Percentiles rank a stretch among this genome's conserved stretches.
Evolutionary conservation across 2,329 filamentous ascomycete genomes (phyloP).

Genomic region (Diaporthe humulicola): DNA sequence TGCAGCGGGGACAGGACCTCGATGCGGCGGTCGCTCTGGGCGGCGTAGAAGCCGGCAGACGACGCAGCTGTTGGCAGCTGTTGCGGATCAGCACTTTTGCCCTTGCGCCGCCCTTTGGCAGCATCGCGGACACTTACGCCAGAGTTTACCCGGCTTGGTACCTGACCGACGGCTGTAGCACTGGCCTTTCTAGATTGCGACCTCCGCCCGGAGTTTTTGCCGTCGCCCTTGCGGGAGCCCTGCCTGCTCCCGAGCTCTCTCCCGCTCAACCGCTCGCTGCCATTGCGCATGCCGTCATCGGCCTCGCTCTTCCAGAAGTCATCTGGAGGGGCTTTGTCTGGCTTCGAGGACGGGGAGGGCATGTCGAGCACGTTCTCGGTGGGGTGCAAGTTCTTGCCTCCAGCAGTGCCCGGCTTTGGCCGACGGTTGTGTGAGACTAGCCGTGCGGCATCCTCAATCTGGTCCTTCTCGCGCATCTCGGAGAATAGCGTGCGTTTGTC

Average conservation of each 20-base stretch:
- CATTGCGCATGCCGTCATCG: constrained; percentile 67
- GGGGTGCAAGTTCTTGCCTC: constrained; percentile 91
- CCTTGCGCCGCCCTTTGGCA: constrained; percentile 46
- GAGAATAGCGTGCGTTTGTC: constrained; percentile 94
- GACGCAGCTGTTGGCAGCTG: constrained; percentile 50
- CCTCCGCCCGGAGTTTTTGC: constrained; percentile 62
- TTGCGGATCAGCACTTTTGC: constrained; percentile 52
- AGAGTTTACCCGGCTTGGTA: constrained; percentile 63
- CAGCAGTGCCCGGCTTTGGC: constrained; percentile 76
- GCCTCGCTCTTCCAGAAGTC: constrained; percentile 83
- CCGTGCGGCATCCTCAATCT: constrained; percentile 89
- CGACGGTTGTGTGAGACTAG: constrained; percentile 89
- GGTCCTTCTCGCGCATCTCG: constrained; percentile 90
- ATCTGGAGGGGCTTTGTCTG: constrained; percentile 49
- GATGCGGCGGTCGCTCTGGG: constrained; percentile 68
- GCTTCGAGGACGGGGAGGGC: constrained; percentile 55
- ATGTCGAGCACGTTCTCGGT: constrained; percentile 90
- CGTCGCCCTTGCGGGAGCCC: constrained; percentile 64
- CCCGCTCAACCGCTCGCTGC: constrained; percentile 61
- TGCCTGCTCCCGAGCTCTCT: constrained; percentile 66
- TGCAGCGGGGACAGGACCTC: constrained; percentile 80
- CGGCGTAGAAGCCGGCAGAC: constrained; percentile 63
- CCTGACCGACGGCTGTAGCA: constrained; percentile 54
- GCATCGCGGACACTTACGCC: constrained; percentile 50
- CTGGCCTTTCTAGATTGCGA: constrained; percentile 72